These are phyloP conservation scores for Acanthamoeba quina DNA, from an alignment of 208 protist species.

Conservation along the genomic window DNA sequence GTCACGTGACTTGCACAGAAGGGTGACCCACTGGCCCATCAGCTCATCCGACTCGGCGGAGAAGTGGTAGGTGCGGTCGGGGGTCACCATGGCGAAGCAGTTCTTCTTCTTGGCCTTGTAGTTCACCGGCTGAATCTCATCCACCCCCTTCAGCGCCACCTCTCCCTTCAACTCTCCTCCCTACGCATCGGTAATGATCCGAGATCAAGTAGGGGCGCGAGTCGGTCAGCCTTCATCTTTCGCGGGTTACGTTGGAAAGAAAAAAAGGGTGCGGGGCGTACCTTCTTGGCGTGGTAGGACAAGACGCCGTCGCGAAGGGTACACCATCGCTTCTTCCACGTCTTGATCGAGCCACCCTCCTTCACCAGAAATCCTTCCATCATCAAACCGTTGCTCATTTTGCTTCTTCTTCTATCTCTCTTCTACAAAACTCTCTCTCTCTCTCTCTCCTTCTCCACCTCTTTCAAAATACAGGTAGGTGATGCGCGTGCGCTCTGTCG, in stretches of 20 bases:
- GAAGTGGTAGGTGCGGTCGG: conserved; percentile 49
- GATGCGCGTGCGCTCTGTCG: too few relatives aligned
- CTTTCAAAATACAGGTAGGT: too few relatives aligned
- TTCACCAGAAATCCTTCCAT: conserved; percentile 24
- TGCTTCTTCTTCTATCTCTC: too few relatives aligned
- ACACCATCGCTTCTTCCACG: conserved; percentile 62
- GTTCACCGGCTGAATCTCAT: not conserved
- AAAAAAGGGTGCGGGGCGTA: not conserved
- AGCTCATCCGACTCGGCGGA: not conserved
- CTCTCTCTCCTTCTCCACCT: too few relatives aligned
- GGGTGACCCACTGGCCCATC: not conserved
- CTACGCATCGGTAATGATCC: not conserved
- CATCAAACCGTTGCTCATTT: not conserved
- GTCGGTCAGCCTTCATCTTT: not conserved
- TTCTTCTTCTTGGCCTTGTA: conserved; percentile 25
- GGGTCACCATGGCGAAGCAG: not conserved
- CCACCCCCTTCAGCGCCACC: not conserved
- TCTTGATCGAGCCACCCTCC: conserved; percentile 35
- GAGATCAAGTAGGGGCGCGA: too few relatives aligned
- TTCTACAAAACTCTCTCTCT: too few relatives aligned
- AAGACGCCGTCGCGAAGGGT: not conserved
- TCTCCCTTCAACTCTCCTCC: not conserved
- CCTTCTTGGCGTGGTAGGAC: conserved; percentile 36
- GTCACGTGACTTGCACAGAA: not conserved
- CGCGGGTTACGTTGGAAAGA: too few relatives aligned